Percentiles rank a stretch among this genome's conserved stretches.
These are phyloP conservation scores for Taphrina pruni DNA, from an alignment of 1,139 yeast genomes.

Conservation along the genomic window DNA sequence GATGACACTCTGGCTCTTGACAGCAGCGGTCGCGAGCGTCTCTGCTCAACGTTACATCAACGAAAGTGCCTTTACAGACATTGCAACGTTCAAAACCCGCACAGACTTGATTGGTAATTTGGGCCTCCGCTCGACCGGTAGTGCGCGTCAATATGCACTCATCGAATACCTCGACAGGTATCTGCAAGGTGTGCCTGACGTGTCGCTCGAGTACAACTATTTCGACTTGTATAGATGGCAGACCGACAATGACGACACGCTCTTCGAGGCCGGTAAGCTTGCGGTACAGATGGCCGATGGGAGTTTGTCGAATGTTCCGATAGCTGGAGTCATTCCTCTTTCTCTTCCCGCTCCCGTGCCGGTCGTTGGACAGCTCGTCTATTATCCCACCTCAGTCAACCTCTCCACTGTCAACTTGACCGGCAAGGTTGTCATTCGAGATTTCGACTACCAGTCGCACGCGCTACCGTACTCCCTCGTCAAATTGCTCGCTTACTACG, in stretches of 20 bases:
- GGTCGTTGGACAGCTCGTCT: not conserved
- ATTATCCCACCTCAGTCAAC: not conserved
- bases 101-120: not conserved
- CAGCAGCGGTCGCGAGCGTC: not conserved
- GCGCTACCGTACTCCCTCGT: not conserved
- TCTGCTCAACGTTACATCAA: not conserved
- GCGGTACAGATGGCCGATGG: not conserved
- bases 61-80: not conserved
- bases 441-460: not conserved
- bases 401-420: slow-evolving; percentile 1
- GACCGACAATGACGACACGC: not conserved
- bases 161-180: not conserved
- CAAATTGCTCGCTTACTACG: not conserved
- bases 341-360: not conserved
- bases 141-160: not conserved
- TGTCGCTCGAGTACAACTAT: not conserved
- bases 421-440: slow-evolving; percentile 5
- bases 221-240: slow-evolving; percentile 2
- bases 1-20: not conserved
- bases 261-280: not conserved
- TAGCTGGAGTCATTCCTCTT: not conserved
- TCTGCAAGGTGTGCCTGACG: not conserved
- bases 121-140: slow-evolving; percentile 1
- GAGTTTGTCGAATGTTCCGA: not conserved
- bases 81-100: not conserved